Evolutionary conservation across 2,329 filamentous ascomycete genomes (phyloP), one percentile per base, ranked within the genome.

Genomic region (Diplocarpon mali): DNA sequence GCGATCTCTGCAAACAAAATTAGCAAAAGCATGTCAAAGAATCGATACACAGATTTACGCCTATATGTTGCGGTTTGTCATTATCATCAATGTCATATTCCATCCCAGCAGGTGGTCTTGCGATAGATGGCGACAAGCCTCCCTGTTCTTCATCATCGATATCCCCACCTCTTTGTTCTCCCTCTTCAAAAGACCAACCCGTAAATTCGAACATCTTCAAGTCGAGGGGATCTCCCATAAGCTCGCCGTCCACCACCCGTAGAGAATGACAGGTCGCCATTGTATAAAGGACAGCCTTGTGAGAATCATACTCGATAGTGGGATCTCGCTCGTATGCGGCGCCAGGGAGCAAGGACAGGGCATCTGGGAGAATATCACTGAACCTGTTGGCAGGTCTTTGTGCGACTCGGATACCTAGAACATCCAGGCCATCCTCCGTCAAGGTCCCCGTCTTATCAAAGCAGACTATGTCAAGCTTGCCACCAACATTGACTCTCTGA

Each of bases 121-220:
- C 90, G 49, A 95, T 79, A 2, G 92, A 90, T n/a, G 90, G 92
- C 1, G 83, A 81, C 31, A 95, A 72, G 7, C 81, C 80, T 3
- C 75, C 71, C 57, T 82, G 81, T 46, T 89, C 83, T 38, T 90
- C 85, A 15, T 86, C 81, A 40, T 84, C 78, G 35, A 71, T 72
- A 42, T 76, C 76, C 24, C 72, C 75, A 17, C 71, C 65, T 42
- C 73, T 73, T 54, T 89, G 80, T 37, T 80, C 80, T 2, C 88
- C 87, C 67, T 98, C 92, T 61, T 95, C 85, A 55, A 86, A 98
- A 3, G 78, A 76, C 92, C 92, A 98, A 5, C 76, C 75, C 0
- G 92, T 96, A 55, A 95, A 98, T 53, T 95, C 83, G 61, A 98
- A 98, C 92, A 98, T 98, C 62, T 96, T 96, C 46, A 95, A 72